These are phyloP conservation scores for Phoenix dactylifera DNA, from an alignment of 176 grass and related monocot species.

Conservation along the genomic window DNA sequence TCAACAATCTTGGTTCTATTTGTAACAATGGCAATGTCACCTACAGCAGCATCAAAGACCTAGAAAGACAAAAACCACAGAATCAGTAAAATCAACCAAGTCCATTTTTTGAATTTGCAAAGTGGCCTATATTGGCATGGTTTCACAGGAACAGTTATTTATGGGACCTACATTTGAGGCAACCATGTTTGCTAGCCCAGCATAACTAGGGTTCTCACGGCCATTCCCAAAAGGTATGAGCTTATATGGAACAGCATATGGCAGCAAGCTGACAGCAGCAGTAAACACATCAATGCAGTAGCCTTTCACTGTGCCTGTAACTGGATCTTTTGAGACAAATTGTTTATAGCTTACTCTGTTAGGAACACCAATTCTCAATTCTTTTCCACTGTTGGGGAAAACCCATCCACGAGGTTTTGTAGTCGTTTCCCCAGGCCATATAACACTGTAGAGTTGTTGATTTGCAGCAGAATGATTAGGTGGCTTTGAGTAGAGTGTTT, in stretches of 20 bases:
- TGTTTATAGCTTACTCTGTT: conserved; percentile 59
- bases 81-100: background rate
- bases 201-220: conserved; percentile 57
- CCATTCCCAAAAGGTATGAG: conserved; percentile 68
- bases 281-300: conserved; percentile 90
- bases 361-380: conserved; percentile 75
- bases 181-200: conserved; percentile 47
- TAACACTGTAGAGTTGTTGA: conserved; percentile 61
- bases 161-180: conserved; percentile 55
- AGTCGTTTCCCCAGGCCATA: conserved; percentile 77
- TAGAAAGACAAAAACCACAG: conserved; percentile 13
- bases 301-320: conserved; percentile 51
- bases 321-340: conserved; percentile 49
- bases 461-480: conserved; percentile 56
- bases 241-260: conserved; percentile 79
- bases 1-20: conserved; percentile 49
- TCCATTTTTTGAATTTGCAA: background rate
- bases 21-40: conserved; percentile 75
- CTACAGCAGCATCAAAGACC: conserved; percentile 73
- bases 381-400: conserved; percentile 66
- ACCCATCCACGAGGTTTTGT: conserved; percentile 83
- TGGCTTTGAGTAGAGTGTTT: conserved; percentile 58
- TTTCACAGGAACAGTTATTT: background rate
- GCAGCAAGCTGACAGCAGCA: conserved; percentile 75
- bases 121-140: too few species aligned